phyloP scores from a whole-genome alignment of 31 red algal genomes.

The Asparagopsis taxiformis region DNA sequence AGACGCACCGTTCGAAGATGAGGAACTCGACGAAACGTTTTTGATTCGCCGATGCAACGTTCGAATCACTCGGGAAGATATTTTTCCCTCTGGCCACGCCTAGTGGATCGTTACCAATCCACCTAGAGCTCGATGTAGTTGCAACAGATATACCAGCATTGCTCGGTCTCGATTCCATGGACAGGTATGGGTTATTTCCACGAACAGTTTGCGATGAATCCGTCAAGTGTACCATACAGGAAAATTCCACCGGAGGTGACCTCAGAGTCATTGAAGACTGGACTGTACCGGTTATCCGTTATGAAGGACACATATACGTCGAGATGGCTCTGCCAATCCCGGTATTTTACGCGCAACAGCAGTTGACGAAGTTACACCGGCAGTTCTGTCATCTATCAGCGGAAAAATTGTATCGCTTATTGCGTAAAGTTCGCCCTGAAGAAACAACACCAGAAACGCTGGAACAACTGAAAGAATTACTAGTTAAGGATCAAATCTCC shows the following conservation, averaged over 20 bases:
- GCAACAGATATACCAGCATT: conserved; percentile 31
- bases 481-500: neutral
- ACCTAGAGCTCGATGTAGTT: conserved; percentile 21
- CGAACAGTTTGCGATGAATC: neutral
- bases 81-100: conserved; percentile 17
- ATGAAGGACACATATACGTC: conserved; percentile 24
- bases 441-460: conserved; percentile 1
- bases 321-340: conserved; percentile 2
- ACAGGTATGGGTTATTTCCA: conserved; percentile 10
- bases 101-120: neutral
- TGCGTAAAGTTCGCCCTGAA: conserved; percentile 10
- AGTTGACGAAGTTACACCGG: conserved; percentile 41
- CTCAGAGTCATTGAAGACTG: neutral
- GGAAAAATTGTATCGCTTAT: conserved; percentile 27
- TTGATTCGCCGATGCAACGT: conserved; percentile 18
- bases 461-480: neutral
- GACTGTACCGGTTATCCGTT: conserved; percentile 2
- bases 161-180: conserved; percentile 28
- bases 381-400: conserved; percentile 51
- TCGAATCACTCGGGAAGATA: conserved; percentile 18
- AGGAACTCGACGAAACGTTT: neutral
- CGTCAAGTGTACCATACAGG: conserved; percentile 5
- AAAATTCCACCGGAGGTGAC: conserved; percentile 1
- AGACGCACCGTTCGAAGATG: too few relatives aligned
- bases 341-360: conserved; percentile 2